Evolutionary conservation across 2,329 filamentous ascomycete genomes (phyloP).

Genomic region (Stachybotrys chartarum): DNA sequence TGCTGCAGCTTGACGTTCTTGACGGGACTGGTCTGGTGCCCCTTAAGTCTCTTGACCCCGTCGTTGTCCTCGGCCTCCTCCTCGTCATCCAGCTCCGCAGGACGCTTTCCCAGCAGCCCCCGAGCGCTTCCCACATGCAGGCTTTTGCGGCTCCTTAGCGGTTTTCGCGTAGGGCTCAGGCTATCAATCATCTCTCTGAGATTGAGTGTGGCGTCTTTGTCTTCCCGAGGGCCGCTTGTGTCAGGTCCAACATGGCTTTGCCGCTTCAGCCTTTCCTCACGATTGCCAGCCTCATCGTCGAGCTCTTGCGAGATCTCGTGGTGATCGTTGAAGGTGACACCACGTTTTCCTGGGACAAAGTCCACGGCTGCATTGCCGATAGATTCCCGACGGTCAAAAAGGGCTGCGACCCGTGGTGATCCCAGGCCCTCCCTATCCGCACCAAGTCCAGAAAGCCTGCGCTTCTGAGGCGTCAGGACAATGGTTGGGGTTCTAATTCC

Average conservation of each 20-base stretch:
- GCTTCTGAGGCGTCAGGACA: slow-evolving; percentile 42
- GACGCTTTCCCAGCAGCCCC: slow-evolving; percentile 68
- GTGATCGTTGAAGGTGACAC: slow-evolving; percentile 60
- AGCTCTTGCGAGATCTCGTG: slow-evolving; percentile 54
- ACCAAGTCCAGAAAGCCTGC: slow-evolving; percentile 60
- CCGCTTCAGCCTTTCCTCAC: slow-evolving; percentile 1
- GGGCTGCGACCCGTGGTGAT: slow-evolving; percentile 64
- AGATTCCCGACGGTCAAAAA: slow-evolving; percentile 64
- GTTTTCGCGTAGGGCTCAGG: slow-evolving; percentile 68
- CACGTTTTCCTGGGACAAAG: slow-evolving; percentile 50
- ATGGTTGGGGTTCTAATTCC: slow-evolving; percentile 56
- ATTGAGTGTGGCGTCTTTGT: slow-evolving; percentile 57
- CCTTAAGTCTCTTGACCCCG: slow-evolving; percentile 62
- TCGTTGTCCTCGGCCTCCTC: slow-evolving; percentile 53
- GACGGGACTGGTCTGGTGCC: slow-evolving; percentile 67
- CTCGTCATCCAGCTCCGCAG: slow-evolving; percentile 60
- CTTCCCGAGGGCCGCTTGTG: slow-evolving; percentile 34
- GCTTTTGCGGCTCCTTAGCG: slow-evolving; percentile 63
- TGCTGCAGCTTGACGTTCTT: slow-evolving; percentile 66
- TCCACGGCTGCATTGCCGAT: slow-evolving; percentile 59
- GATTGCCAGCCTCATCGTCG: slow-evolving; percentile 39
- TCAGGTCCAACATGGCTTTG: slow-evolving; percentile 56
- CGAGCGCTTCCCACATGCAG: slow-evolving; percentile 67
- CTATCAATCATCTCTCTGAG: slow-evolving; percentile 72
- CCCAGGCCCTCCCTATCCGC: slow-evolving; percentile 65